A percentile compares a stretch with the other conserved stretches of the same genome.
Evolutionary conservation across 768 basidiomycete species (phyloP).

Genomic region (Mycena rebaudengoi): DNA sequence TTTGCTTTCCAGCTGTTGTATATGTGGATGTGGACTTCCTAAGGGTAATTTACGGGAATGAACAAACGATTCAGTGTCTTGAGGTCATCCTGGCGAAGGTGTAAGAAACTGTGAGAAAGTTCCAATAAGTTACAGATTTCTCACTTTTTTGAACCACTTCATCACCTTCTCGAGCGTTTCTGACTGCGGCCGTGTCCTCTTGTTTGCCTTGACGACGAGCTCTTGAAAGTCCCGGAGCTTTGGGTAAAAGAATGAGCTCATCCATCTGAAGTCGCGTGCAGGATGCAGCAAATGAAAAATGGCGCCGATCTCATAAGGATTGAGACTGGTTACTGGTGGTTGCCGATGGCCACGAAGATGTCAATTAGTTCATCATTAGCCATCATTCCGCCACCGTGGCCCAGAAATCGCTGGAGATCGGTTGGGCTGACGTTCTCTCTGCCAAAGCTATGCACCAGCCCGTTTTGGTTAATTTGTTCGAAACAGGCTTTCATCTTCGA

Average conservation of each 20-base stretch:
- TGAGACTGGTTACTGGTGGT: neutral
- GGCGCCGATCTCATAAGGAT: neutral
- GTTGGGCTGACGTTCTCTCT: neutral
- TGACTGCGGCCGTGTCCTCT: no score
- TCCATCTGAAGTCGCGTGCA: neutral
- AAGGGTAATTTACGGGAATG: no score
- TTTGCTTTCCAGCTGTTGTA: neutral
- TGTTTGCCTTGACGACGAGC: neutral
- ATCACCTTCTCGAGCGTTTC: no score
- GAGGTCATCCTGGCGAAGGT: no score
- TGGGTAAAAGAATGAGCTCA: neutral
- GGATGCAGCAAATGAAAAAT: neutral
- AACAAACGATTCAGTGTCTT: no score
- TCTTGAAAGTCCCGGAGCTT: neutral
- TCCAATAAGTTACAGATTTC: no score
- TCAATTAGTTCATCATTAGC: neutral
- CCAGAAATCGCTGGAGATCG: no score
- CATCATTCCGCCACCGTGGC: no score
- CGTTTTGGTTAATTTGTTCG: no score
- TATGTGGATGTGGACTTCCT: neutral
- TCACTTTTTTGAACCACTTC: neutral
- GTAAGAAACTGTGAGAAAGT: no score
- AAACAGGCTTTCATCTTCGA: no score
- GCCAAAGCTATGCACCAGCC: no score
- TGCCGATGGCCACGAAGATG: neutral